These are phyloP conservation scores for Agroathelia rolfsii DNA, from an alignment of 1,284 basidiomycete species.

Conservation along the genomic window DNA sequence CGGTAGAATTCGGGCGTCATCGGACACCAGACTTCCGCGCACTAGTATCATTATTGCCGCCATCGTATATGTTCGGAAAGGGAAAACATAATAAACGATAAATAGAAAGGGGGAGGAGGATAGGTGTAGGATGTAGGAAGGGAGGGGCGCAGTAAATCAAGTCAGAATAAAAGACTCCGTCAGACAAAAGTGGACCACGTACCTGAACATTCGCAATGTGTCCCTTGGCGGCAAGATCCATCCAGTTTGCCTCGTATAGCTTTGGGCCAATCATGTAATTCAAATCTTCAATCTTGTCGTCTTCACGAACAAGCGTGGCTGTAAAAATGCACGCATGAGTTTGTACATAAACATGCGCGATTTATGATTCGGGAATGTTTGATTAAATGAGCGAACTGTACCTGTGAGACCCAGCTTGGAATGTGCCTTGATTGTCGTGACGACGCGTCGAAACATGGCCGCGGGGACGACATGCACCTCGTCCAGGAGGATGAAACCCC, in stretches of 20 bases:
- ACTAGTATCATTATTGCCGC: constrained; percentile 37
- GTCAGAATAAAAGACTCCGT: constrained; percentile 4
- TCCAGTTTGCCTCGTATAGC: constrained; percentile 99
- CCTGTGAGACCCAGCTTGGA: constrained; percentile 93
- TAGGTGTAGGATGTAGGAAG: no score
- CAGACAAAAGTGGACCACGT: constrained; percentile 16
- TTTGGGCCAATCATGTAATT: constrained; percentile 99
- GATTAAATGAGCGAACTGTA: constrained; percentile 20
- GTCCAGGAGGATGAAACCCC: constrained; percentile 91
- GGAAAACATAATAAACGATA: constrained; percentile 6
- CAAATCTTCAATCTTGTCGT: constrained; percentile 97
- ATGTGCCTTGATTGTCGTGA: constrained; percentile 95
- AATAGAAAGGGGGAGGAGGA: background rate
- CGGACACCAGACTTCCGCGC: constrained; percentile 99
- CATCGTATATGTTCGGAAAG: constrained; percentile 1
- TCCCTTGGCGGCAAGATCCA: constrained; percentile 98
- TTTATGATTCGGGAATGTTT: constrained; percentile 4
- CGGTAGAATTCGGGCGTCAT: constrained; percentile 99
- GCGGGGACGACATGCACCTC: constrained; percentile 98
- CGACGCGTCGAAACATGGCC: constrained; percentile 92
- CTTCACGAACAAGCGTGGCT: constrained; percentile 97
- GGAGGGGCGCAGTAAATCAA: background rate
- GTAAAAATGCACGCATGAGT: constrained; percentile 6
- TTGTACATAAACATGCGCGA: constrained; percentile 1
- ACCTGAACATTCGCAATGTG: constrained; percentile 99